Evolutionary conservation across 306 rosid species (phyloP), one percentile per base, ranked within the genome.

Genomic region (Begonia masoniana): DNA sequence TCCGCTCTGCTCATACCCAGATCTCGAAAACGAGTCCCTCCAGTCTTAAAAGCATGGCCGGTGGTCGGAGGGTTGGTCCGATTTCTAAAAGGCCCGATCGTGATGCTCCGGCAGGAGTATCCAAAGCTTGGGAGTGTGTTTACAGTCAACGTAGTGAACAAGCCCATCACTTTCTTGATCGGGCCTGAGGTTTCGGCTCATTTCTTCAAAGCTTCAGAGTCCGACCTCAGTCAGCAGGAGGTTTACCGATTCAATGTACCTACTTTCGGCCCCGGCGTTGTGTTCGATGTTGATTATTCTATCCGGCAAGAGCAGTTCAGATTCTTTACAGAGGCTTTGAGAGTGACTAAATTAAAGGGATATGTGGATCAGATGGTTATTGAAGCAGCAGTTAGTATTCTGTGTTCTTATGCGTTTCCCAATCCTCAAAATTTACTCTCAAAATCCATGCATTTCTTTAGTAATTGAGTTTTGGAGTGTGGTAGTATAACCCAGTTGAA

Each of bases 201-300:
- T 64, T 91, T 91, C 62, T 85, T 91, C 41, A 91, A 91, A 64
- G 97, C 97, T 5, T 41, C 85, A 0, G 97, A 85, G 71, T 52
- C 84, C 47, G 96, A 91, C 63, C 88, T 85, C 16, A 91, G 96
- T 68, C 99, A 91, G 68, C 96, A 91, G 60, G 96, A 83, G 71
- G 96, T 91, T 41, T 86, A 83, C 52, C 92, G 76, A 75, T 91
- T 91, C 81, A 91, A 91, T 70, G 96, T 91, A 26, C 94, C 97
- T 0, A 91, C 96, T 56, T 91, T 86, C 17, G 97, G 97, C 5
- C 96, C 96, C 10, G 96, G 96, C 2, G 97, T 91, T 14, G 97
- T 83, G 10, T 91, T 91, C 47, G 97, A 91, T 62, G 96, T 91
- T 57, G 97, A 91, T 62, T 91, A 91, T 56, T 76, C 94, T 0